Evolutionary conservation across 2,329 filamentous ascomycete species (phyloP).

Genomic region (Neopestalotiopsis sp.): DNA sequence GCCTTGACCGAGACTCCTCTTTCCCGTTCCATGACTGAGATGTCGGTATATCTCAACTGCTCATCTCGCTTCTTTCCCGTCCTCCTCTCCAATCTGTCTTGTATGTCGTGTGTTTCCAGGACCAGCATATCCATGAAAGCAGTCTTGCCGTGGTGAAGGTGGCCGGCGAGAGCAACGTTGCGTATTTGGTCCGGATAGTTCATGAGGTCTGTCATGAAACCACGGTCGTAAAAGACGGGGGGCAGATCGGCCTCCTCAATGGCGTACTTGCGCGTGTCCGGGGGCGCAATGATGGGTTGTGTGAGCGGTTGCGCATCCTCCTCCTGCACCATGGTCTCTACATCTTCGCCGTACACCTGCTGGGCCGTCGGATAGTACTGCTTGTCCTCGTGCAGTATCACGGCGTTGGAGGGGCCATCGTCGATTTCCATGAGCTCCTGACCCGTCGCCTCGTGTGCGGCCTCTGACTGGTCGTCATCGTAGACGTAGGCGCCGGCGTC

Average conservation of each 20-base stretch:
- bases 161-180: constrained; percentile 89
- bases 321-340: constrained; percentile 95
- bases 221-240: constrained; percentile 82
- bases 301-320: constrained; percentile 94
- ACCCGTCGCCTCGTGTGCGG: constrained; percentile 66
- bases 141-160: constrained; percentile 97
- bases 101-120: constrained; percentile 89
- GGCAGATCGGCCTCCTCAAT: constrained; percentile 92
- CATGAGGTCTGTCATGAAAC: constrained; percentile 95
- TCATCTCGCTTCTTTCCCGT: constrained; percentile 84
- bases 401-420: constrained; percentile 90
- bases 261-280: constrained; percentile 95
- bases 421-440: constrained; percentile 96
- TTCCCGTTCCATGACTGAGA: constrained; percentile 86
- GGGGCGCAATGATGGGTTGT: constrained; percentile 90
- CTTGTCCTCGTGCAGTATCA: constrained; percentile 98
- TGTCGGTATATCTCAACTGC: constrained; percentile 92
- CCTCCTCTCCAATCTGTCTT: constrained; percentile 78
- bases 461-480: constrained; percentile 72
- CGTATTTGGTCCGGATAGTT: constrained; percentile 94
- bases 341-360: constrained; percentile 91
- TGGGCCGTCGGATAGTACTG: constrained; percentile 99
- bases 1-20: constrained; percentile 91
- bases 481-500: constrained; percentile 82
- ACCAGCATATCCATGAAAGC: constrained; percentile 99